Evolutionary conservation across 2,329 filamentous ascomycete genomes (phyloP).

Genomic region (Talaromyces sp.): DNA sequence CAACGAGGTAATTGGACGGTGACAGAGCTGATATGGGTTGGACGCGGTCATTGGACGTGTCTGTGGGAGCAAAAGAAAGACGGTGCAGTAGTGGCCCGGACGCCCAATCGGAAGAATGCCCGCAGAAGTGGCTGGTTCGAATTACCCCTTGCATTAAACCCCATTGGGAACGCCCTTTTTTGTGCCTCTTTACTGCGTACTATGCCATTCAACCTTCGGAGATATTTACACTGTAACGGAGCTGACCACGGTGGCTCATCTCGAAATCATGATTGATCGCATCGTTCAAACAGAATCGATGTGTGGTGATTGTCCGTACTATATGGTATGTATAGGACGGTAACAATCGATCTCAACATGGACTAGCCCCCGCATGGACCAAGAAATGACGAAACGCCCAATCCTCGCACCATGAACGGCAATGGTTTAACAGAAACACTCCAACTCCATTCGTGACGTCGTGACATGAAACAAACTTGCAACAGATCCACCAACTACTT

Average conservation of each 20-base stretch:
- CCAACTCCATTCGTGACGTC: constrained; percentile 2
- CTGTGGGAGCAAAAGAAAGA: not conserved
- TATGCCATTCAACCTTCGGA: not conserved
- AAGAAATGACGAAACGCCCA: not conserved
- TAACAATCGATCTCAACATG: not conserved
- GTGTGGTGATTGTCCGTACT: not conserved
- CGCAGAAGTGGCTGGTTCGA: constrained; percentile 6
- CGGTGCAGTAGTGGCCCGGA: not conserved
- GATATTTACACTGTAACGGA: not conserved
- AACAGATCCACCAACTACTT: not conserved
- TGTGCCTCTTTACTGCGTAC: not conserved
- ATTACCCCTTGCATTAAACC: constrained; percentile 17
- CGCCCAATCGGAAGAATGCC: constrained; percentile 19
- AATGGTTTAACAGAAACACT: not conserved
- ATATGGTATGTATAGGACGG: not conserved
- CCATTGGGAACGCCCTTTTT: not conserved
- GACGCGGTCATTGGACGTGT: constrained; percentile 9
- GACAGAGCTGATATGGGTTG: not conserved
- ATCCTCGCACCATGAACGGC: not conserved
- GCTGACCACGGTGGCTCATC: not conserved
- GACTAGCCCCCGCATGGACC: not conserved
- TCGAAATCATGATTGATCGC: not conserved
- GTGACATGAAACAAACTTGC: not conserved
- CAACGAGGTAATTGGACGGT: not conserved
- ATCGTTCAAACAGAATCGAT: not conserved